Conservation (phyloP, 2,329 filamentous ascomycete species). For the Colletotrichum incanum region DNA sequence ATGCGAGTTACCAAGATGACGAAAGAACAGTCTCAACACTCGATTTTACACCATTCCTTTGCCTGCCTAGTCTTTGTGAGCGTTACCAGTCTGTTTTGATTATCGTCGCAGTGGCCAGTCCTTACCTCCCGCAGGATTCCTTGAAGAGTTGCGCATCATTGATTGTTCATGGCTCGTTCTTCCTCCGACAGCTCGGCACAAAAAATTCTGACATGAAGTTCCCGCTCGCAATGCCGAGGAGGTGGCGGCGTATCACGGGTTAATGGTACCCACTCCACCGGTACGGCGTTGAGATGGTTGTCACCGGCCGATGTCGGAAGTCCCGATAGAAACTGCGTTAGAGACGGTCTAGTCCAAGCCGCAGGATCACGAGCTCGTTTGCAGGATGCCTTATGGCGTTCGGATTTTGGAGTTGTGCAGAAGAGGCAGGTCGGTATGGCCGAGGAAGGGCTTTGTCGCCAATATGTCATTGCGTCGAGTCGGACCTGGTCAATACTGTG, state of each 20-base stretch:
- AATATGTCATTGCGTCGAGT: background rate
- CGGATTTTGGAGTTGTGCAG: background rate
- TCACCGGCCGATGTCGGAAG: constrained; percentile 37
- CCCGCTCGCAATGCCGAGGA: constrained; percentile 10
- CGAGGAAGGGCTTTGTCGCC: background rate
- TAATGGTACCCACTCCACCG: constrained; percentile 1
- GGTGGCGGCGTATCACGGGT: constrained; percentile 16
- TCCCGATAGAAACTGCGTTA: background rate
- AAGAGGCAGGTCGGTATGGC: background rate
- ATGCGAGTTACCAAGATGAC: constrained; percentile 14
- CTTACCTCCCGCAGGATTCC: background rate
- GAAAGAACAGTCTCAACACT: background rate
- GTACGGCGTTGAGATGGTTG: background rate
- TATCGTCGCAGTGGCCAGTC: background rate
- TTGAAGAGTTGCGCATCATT: too few species aligned
- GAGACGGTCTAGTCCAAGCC: background rate
- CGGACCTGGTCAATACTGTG: background rate
- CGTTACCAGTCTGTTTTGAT: too few species aligned
- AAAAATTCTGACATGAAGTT: too few species aligned
- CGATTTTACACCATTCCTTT: background rate
- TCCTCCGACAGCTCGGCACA: background rate
- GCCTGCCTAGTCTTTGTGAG: background rate
- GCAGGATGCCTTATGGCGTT: background rate
- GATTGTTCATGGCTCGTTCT: background rate
- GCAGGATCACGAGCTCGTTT: background rate